Evolutionary conservation across 805 yeast genomes (phyloP), one percentile per base, ranked within the genome.

Genomic region (Starmerella roubikii): DNA sequence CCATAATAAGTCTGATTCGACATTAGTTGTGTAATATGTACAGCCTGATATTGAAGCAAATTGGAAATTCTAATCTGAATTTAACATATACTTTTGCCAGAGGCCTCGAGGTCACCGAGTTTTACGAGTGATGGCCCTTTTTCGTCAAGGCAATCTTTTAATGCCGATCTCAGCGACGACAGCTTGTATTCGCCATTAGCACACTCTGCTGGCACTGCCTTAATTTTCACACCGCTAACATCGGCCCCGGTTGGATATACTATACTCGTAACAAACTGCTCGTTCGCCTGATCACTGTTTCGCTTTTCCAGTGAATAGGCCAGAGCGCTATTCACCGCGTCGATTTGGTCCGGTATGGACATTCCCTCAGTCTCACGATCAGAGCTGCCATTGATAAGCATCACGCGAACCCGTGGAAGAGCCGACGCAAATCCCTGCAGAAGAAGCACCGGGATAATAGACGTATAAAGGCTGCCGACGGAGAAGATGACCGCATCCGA

Each of bases 381-480:
- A 35, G 60, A 59, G 25, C 71, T 61, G 4, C 93, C 91, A 56
- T 86, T 86, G 22, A 85, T 57, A 10, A 86, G 56, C 13, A 85
- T 54, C 5, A 85, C 65, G 26, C 67, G 67, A 9, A 32, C 37
- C 12, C 31, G 23, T 6, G 50, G 48, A 39, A 42, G 24, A 20
- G 26, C 16, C 3, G 19, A 32, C 11, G 39, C 47, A 27, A 47
- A 42, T 2, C 93, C 93, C 37, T 72, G 72, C 3, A 83, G 61
- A 8, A 83, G 69, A 6, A 84, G 59, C 0, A 84, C 75, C 0
- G 97, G 96, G 3, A 84, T 60, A 6, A 80, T 73, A 36, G 94
- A 81, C 0, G 97, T 86, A 78, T 81, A 80, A 27, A 86, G 62
- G 1, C 93, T 80, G 1, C 97, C 96, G 39, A 86, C 80, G 0